Conservation (phyloP, 2,329 filamentous ascomycete species). For the Geosmithia putterillii region DNA sequence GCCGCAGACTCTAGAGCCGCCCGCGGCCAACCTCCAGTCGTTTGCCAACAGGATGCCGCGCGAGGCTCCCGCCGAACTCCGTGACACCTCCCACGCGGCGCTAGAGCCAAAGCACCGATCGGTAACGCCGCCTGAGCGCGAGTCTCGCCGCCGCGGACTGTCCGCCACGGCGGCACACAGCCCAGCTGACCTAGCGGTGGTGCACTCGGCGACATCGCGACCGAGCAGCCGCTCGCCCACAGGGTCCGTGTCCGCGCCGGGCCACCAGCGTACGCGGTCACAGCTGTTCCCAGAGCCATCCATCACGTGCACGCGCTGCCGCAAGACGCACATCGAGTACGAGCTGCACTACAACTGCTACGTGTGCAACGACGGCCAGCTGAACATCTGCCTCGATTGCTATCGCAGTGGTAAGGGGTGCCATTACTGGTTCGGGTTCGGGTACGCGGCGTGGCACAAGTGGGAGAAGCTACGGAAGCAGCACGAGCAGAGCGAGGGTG, state of each 20-base stretch:
- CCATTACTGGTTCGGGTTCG: conserved; percentile 80
- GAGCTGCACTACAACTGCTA: conserved; percentile 75
- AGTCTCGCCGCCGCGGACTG: conserved; percentile 6
- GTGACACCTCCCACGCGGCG: conserved; percentile 1
- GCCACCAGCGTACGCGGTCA: conserved; percentile 28
- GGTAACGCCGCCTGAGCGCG: conserved; percentile 9
- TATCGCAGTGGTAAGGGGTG: conserved; percentile 71
- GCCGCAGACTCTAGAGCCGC: conserved; percentile 2
- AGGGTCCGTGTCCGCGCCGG: too few relatives aligned
- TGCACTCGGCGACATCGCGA: conserved; percentile 17
- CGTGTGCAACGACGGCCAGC: conserved; percentile 56
- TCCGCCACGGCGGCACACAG: conserved; percentile 13
- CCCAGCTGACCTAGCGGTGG: conserved; percentile 26
- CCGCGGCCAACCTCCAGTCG: conserved; percentile 3
- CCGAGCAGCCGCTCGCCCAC: conserved; percentile 12
- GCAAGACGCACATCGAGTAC: conserved; percentile 64
- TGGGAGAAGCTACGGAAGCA: conserved; percentile 43
- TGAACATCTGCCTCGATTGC: conserved; percentile 70
- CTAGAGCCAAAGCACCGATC: conserved; percentile 1
- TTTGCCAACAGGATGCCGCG: conserved; percentile 23
- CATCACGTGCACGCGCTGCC: conserved; percentile 61
- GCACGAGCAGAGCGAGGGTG: background rate
- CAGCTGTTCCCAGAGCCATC: conserved; percentile 57
- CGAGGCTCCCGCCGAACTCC: conserved; percentile 7
- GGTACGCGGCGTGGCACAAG: conserved; percentile 53